Evolutionary conservation across 495 filamentous ascomycete genomes (phyloP).

Genomic region (Neurospora cerealis): DNA sequence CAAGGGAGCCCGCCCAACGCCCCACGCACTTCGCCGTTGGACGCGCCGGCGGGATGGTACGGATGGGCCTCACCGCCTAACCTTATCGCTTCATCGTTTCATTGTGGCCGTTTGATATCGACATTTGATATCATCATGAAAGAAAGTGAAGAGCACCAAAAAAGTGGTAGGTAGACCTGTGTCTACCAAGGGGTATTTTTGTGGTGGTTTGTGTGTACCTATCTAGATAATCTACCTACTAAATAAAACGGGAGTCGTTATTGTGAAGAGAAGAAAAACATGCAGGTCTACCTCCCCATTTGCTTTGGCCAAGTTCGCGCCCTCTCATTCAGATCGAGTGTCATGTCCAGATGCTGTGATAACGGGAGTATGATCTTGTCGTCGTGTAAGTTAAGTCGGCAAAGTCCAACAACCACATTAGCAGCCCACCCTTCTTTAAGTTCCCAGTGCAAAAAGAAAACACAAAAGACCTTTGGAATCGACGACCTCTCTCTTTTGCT

Average conservation of each 20-base stretch:
- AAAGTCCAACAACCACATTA: background rate
- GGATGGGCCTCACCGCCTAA: background rate
- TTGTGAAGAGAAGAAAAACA: background rate
- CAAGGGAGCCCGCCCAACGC: background rate
- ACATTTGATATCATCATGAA: no score
- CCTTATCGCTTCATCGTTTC: background rate
- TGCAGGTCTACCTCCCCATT: background rate
- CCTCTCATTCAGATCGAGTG: background rate
- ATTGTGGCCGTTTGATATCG: background rate
- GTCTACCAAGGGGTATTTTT: background rate
- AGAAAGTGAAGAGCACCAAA: no score
- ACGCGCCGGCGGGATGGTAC: background rate
- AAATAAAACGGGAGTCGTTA: background rate
- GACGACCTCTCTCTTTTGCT: slow-evolving; percentile 5
- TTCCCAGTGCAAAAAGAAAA: background rate
- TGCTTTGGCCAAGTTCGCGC: background rate
- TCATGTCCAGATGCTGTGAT: background rate
- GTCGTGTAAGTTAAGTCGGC: background rate
- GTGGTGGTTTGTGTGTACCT: background rate
- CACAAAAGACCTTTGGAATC: slow-evolving; percentile 1
- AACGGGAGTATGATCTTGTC: background rate
- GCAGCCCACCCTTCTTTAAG: background rate
- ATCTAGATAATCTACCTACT: background rate
- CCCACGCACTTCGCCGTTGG: background rate
- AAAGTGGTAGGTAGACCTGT: background rate